phyloP scores from a whole-genome alignment of 2,329 filamentous ascomycete genomes.

The Leptographium procerum region DNA sequence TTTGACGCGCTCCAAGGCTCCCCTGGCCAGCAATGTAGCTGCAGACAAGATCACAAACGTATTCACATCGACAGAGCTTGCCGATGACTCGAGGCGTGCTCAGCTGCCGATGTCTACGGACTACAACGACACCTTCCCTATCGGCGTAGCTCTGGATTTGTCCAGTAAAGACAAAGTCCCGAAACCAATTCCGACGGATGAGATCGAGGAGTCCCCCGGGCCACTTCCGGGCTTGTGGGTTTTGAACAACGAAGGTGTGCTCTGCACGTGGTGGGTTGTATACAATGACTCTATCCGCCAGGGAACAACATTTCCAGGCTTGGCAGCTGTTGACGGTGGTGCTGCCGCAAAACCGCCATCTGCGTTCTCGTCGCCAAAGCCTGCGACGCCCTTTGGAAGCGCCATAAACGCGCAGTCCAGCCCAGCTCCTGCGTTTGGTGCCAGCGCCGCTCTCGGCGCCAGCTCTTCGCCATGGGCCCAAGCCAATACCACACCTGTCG shows the following conservation, averaged over 20 bases:
- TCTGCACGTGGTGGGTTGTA: conserved; percentile 83
- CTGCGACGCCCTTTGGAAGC: conserved; percentile 20
- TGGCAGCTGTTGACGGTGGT: conserved; percentile 37
- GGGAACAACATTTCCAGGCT: conserved; percentile 60
- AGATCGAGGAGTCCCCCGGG: conserved; percentile 65
- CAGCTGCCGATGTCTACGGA: conserved; percentile 60
- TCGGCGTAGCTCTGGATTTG: conserved; percentile 76
- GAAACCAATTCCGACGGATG: conserved; percentile 64
- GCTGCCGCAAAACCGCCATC: conserved; percentile 15
- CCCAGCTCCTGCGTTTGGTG: conserved; percentile 33
- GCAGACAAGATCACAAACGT: conserved; percentile 50
- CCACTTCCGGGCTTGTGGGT: conserved; percentile 77
- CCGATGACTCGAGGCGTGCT: conserved; percentile 64
- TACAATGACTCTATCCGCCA: conserved; percentile 77
- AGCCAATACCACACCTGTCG: conserved; percentile 12
- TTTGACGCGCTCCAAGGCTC: conserved; percentile 59
- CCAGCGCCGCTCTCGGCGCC: conserved; percentile 35
- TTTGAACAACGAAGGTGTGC: conserved; percentile 77
- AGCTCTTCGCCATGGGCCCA: conserved; percentile 39
- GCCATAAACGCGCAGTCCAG: conserved; percentile 5
- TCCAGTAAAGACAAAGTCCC: conserved; percentile 68
- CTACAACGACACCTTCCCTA: conserved; percentile 59
- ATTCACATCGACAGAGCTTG: conserved; percentile 62
- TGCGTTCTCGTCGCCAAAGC: conserved; percentile 18
- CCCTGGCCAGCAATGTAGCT: conserved; percentile 50